A percentile compares a stretch with the other conserved stretches of the same genome.
phyloP scores from a whole-genome alignment of 2,329 filamentous ascomycete genomes.

The Geosmithia putterillii region DNA sequence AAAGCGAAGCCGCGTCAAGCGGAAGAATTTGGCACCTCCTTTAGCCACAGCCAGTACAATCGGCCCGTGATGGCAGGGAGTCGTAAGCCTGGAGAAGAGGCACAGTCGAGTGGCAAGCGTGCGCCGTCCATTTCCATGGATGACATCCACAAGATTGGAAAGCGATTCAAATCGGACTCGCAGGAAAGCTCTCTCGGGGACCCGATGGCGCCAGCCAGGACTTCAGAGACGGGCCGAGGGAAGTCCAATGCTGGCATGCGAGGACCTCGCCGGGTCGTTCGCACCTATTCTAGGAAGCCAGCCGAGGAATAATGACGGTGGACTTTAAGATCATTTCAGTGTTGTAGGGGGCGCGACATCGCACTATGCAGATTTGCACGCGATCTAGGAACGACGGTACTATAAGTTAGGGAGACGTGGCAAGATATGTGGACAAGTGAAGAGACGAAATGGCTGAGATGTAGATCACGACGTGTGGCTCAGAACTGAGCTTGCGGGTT shows the following conservation, averaged over 20 bases:
- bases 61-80: slow-evolving; percentile 7
- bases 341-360: background rate
- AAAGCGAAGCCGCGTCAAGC: slow-evolving; percentile 2
- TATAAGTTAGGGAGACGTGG: background rate
- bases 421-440: background rate
- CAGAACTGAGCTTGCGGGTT: background rate
- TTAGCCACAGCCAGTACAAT: slow-evolving; percentile 11
- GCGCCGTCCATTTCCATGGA: background rate
- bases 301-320: background rate
- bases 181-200: background rate
- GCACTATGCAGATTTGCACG: no score
- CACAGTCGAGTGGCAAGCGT: background rate
- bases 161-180: slow-evolving; percentile 2
- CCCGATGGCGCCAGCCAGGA: background rate
- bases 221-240: background rate
- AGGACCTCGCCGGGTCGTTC: background rate
- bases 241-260: background rate
- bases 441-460: background rate
- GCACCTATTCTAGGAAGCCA: background rate
- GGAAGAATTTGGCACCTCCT: slow-evolving; percentile 1
- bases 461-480: background rate
- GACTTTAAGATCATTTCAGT: background rate
- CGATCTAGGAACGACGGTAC: background rate
- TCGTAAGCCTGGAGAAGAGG: background rate
- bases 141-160: background rate